Base-by-base conservation (phyloP, 2,329 filamentous ascomycete genomes). In the Waltergamsia citrina region DNA sequence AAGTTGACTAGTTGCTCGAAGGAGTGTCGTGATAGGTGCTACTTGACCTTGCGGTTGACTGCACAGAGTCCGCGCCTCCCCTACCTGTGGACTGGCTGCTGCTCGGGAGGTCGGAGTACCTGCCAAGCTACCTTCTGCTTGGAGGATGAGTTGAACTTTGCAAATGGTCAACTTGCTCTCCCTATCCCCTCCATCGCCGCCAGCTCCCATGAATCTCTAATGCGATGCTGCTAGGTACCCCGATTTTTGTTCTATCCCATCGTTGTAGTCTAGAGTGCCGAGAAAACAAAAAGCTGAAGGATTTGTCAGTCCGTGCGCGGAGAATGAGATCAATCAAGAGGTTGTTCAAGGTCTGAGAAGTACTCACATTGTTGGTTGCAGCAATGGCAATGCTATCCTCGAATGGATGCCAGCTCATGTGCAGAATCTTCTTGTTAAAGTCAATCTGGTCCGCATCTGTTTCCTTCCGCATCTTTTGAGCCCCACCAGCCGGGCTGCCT, bases 361-460 rank as follows among this genome's bases (percentile, higher is more conserved):
- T 22, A 70, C 90, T 82, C 66, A 96, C 92, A 64, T 98, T 98
- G 71, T 98, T 98, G 44, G 92, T 98, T 40, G 92, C 92, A 48
- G 92, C 92, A 68, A 98, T 98, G 38, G 92, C 92, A 64, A 98
- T 98, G 66, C 90, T 96, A 65, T 98, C 90, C 64, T 98, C 92
- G 52, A 93, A 95, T 32, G 92, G 92, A 78, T 98, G 92, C 92
- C 92, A 98, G 65, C 90, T 96, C 92, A 98, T 98, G 60, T 98
- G 92, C 55, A 98, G 60, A 51, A 98, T 98, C 76, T 98, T 98
- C 76, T 96, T 98, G 74, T 96, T 96, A 64, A 96, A 98, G 62
- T 98, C 92, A 60, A 96, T 96, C 66, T 96, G 90, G 60, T 98
- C 90, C 38, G 92, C 92, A 60, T 98, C 92, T 34, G 92, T 98